These are phyloP conservation scores for Kwoniella bestiolae DNA, from an alignment of 768 basidiomycete genomes.

Conservation along the genomic window DNA sequence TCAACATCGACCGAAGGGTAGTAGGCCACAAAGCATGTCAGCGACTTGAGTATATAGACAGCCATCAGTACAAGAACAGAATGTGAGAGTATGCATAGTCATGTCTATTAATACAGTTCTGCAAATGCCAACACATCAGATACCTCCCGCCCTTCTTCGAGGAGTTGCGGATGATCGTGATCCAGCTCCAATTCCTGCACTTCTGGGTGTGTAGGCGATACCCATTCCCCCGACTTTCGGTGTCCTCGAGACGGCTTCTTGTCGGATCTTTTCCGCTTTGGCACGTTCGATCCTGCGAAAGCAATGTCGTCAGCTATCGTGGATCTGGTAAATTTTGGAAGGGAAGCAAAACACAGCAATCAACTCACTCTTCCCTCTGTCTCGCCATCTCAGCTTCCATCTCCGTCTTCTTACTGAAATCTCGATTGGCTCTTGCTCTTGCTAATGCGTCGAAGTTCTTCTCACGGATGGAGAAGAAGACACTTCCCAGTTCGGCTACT, in stretches of 20 bases:
- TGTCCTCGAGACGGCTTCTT: conserved; percentile 45
- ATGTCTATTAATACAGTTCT: not conserved
- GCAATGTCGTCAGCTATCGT: not conserved
- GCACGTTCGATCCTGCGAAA: conserved; percentile 49
- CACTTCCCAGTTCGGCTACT: conserved; percentile 87
- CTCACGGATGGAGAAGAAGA: conserved; percentile 97
- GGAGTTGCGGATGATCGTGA: conserved; percentile 51
- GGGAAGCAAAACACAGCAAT: too few species aligned
- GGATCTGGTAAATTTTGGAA: too few species aligned
- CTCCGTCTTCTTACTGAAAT: conserved; percentile 89
- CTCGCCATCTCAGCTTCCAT: conserved; percentile 88
- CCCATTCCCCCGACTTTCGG: conserved; percentile 51
- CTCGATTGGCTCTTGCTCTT: conserved; percentile 69
- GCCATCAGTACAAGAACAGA: not conserved
- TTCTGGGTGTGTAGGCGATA: conserved; percentile 50
- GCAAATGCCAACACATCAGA: conserved; percentile 25
- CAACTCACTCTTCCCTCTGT: conserved; percentile 55
- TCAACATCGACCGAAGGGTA: not conserved
- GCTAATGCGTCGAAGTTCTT: conserved; percentile 94
- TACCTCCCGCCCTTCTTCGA: conserved; percentile 50
- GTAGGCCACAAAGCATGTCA: not conserved
- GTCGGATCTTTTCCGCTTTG: conserved; percentile 46
- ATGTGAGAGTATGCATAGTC: not conserved
- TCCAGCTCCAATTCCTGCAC: conserved; percentile 55
- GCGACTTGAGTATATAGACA: not conserved